Conservation (phyloP, 371 early-diverging fungal genomes). For the Batkoa obscura region DNA sequence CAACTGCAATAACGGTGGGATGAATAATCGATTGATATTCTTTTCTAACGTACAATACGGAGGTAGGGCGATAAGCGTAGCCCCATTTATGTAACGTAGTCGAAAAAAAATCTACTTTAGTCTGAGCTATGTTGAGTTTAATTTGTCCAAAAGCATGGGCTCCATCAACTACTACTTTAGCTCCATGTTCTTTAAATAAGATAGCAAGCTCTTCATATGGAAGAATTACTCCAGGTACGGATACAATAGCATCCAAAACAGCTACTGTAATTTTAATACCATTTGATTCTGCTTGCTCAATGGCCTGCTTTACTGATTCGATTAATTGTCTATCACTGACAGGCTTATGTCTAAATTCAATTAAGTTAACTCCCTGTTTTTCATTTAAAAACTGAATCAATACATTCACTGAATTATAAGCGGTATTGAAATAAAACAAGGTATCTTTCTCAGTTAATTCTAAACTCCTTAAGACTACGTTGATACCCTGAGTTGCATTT, state of each 20-base stretch:
- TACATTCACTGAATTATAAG: slow-evolving; percentile 22
- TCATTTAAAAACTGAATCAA: slow-evolving; percentile 18
- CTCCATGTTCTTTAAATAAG: slow-evolving; percentile 22
- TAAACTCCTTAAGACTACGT: slow-evolving; percentile 15
- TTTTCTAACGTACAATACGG: slow-evolving; percentile 30
- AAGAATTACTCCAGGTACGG: slow-evolving; percentile 27
- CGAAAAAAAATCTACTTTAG: slow-evolving; percentile 43
- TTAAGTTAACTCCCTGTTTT: slow-evolving; percentile 9
- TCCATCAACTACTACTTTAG: slow-evolving; percentile 43
- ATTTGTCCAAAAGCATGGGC: slow-evolving; percentile 56
- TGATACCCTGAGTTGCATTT: slow-evolving; percentile 17
- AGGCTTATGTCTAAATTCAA: slow-evolving; percentile 22
- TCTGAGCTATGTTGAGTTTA: slow-evolving; percentile 24
- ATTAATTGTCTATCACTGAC: slow-evolving; percentile 10
- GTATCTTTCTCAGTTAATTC: slow-evolving; percentile 13
- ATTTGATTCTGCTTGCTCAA: neutral
- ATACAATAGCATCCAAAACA: slow-evolving; percentile 34
- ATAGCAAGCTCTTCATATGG: slow-evolving; percentile 32
- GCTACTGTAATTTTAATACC: slow-evolving; percentile 15
- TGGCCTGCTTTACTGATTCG: neutral
- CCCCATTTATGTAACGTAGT: slow-evolving; percentile 62
- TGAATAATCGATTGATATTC: slow-evolving; percentile 26
- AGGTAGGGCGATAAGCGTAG: slow-evolving; percentile 33
- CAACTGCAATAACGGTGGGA: slow-evolving; percentile 24
- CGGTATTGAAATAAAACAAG: slow-evolving; percentile 18